Base-by-base conservation (phyloP, 2,329 filamentous ascomycete genomes). In the Purpureocillium takamizusanense region DNA sequence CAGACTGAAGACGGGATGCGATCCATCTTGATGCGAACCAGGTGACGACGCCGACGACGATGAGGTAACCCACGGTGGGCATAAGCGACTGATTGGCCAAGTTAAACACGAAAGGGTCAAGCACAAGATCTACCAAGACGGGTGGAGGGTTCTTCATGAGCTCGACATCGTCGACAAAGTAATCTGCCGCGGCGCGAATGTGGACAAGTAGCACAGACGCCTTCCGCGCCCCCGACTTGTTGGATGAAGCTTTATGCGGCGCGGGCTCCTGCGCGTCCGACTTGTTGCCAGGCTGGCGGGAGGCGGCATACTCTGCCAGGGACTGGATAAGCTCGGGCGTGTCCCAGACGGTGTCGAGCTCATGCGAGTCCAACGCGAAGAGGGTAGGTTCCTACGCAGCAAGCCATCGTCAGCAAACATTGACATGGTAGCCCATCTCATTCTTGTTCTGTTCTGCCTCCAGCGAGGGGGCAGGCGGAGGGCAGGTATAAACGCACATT, bases 311-410 rank as follows among this genome's bases (percentile, higher is more conserved):
- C 25, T 62, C 56, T 38, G 72, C 73, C 12, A 94, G 64, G 2
- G 84, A 82, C 16, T 74, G 66, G 44, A 83, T 67, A 21, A 94
- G 70, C 9, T 71, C 63, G 4, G 80, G 70, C 1, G 72, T 74
- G 32, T 74, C 66, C 49, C 83, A 78, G 37, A 86, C 75, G 17
- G 72, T 60, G 16, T 70, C 56, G 12, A 87, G 54, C 27, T 79
- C 65, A 55, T 79, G 78, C 1, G 80, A 77, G 42, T 79, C 69
- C 16, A 95, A 66, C 44, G 66, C 70, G 63, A 95, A 94, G 17
- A 73, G 65, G 1, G 89, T 94, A 33, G 90, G 90, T 81, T 95
- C 83, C 89, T 95, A 23, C 11, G n/a, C n/a, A n/a, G n/a, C n/a
- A n/a, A n/a, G n/a, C n/a, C n/a, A n/a, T n/a, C n/a, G n/a, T n/a